Base-by-base conservation (phyloP, 768 basidiomycete genomes). In the Omphalotus guepiniiformis region DNA sequence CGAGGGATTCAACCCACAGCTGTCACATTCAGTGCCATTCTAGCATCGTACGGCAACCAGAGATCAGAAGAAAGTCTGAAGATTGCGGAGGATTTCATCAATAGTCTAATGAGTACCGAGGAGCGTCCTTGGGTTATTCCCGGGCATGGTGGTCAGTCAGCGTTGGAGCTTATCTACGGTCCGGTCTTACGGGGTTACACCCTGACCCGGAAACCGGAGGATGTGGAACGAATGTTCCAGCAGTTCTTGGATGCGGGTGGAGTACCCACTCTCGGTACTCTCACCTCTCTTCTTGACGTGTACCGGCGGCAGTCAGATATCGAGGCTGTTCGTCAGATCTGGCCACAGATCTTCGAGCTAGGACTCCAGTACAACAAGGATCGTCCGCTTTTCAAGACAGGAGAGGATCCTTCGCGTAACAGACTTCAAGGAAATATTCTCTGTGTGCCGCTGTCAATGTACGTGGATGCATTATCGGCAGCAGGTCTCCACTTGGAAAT, bases 381-480 rank as follows among this genome's bases (percentile, higher is more conserved):
- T 28, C 59, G 65, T 34, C 52, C 61, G 8, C 51, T 75, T 34
- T 60, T 73, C 54, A 47, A 21, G 53, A 30, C 51, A 15, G 57
- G 59, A 21, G 50, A 44, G 4, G 55, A 56, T 30, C 49, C 49
- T 23, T 47, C 47, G 23, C 48, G 39, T 6, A 37, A 50, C 15
- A 54, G 52, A 38, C 57, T 64, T 25, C 62, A 56, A 32, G 70
- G 74, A n/a, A 81, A 78, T 53, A 61, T 82, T n/a, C 72, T 95
- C 36, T 85, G 82, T 54, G 63, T 82, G 32, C 86, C 93, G 0
- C 69, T 97, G 9, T 93, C 91, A 12, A 83, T 91, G 54, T 84
- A 83, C 63, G 80, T 96, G 51, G 83, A 90, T 53, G 75, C 79
- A 4, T 67, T 94, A 42, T 88, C 90, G 2, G 64, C 69, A 3